These are phyloP conservation scores for Kappamyces sp. DNA, from an alignment of 192 early-diverging fungal species.

Conservation along the genomic window DNA sequence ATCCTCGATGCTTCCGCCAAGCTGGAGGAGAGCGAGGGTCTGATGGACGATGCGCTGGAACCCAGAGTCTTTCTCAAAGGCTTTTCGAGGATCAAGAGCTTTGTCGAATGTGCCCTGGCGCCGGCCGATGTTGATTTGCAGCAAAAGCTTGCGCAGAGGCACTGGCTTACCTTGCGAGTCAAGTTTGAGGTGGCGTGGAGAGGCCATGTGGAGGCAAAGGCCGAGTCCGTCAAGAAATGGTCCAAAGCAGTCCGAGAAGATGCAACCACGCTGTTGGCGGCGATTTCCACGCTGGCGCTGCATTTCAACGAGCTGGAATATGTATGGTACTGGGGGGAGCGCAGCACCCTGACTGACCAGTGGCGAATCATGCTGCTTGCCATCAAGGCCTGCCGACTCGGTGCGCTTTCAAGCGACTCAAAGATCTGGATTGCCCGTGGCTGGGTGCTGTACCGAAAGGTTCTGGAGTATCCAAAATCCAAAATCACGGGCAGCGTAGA, in stretches of 20 bases:
- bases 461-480: neutral
- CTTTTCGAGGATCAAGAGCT: slow-evolving; percentile 2
- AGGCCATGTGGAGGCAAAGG: neutral
- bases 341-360: neutral
- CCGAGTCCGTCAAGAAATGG: neutral
- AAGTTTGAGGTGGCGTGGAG: slow-evolving; percentile 13
- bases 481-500: neutral
- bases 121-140: neutral
- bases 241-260: neutral
- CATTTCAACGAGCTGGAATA: slow-evolving; percentile 14
- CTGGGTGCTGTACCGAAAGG: slow-evolving; percentile 7
- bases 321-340: slow-evolving; percentile 15
- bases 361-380: neutral
- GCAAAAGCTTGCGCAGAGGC: slow-evolving; percentile 11
- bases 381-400: neutral
- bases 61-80: neutral
- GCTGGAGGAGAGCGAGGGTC: slow-evolving; percentile 1
- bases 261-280: neutral
- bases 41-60: slow-evolving; percentile 2
- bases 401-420: neutral
- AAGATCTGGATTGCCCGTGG: slow-evolving; percentile 11
- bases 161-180: slow-evolving; percentile 13
- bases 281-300: neutral
- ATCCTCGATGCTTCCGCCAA: neutral
- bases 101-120: neutral